Evolutionary conservation across 2,329 filamentous ascomycete genomes (phyloP).

Genomic region (Colletotrichum sp.): DNA sequence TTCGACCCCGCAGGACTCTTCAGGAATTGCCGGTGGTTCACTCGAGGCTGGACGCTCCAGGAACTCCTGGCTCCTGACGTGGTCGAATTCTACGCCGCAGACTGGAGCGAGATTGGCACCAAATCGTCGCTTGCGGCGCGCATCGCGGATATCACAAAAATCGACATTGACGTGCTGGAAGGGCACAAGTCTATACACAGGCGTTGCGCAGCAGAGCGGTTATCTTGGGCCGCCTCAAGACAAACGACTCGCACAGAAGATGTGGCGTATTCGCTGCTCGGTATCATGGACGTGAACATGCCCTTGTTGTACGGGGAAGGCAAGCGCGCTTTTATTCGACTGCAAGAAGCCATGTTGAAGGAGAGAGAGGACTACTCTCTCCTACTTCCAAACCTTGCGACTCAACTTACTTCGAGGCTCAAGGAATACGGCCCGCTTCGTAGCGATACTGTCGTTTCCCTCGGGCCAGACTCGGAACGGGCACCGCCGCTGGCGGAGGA

Average conservation of each 20-base stretch:
- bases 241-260: constrained; percentile 27
- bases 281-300: constrained; percentile 31
- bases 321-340: constrained; percentile 25
- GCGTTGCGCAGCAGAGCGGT: neutral
- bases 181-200: neutral
- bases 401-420: neutral
- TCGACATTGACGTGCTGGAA: constrained; percentile 24
- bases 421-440: neutral
- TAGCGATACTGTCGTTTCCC: neutral
- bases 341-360: constrained; percentile 11
- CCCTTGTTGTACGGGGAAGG: constrained; percentile 30
- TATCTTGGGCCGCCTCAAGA: constrained; percentile 30
- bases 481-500: neutral
- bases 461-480: neutral
- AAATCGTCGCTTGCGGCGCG: constrained; percentile 24
- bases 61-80: constrained; percentile 32
- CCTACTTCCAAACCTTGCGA: neutral
- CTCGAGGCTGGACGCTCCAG: constrained; percentile 31
- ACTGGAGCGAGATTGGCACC: constrained; percentile 31
- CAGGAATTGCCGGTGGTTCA: constrained; percentile 24
- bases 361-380: neutral
- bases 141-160: constrained; percentile 25
- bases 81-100: constrained; percentile 31
- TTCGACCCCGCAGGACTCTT: neutral
- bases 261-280: constrained; percentile 30